Conservation (phyloP, 2,329 filamentous ascomycete genomes). For the Ascochyta koolunga region DNA sequence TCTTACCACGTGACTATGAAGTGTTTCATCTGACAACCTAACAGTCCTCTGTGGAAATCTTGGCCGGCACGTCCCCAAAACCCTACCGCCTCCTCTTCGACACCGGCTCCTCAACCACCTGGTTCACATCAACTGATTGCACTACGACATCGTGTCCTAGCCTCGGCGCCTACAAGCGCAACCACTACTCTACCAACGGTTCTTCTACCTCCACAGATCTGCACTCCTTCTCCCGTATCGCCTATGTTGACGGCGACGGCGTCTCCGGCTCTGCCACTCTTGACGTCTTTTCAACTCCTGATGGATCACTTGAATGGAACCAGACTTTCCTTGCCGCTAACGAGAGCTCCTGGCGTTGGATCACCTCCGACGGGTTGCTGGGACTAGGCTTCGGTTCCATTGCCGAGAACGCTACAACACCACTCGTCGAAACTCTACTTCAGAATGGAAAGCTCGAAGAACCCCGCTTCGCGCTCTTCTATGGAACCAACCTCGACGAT, state of each 20-base stretch:
- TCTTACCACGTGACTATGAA: no score
- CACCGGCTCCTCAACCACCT: slow-evolving; percentile 23
- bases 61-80: slow-evolving; percentile 19
- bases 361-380: slow-evolving; percentile 27
- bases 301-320: slow-evolving; percentile 21
- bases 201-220: slow-evolving; percentile 20
- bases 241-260: slow-evolving; percentile 21
- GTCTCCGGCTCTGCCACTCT: slow-evolving; percentile 13
- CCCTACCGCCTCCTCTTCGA: slow-evolving; percentile 24
- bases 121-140: slow-evolving; percentile 22
- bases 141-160: slow-evolving; percentile 19
- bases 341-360: slow-evolving; percentile 23
- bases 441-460: slow-evolving; percentile 20
- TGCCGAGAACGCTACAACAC: slow-evolving; percentile 16
- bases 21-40: no score
- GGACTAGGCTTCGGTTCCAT: slow-evolving; percentile 28
- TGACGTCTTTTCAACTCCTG: slow-evolving; percentile 20
- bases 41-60: slow-evolving; percentile 11
- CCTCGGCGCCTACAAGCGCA: slow-evolving; percentile 13
- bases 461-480: slow-evolving; percentile 23
- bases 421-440: slow-evolving; percentile 27
- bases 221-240: slow-evolving; percentile 7
- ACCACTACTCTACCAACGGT: slow-evolving; percentile 18
- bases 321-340: slow-evolving; percentile 26
- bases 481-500: slow-evolving; percentile 19